A percentile compares a stretch with the other conserved stretches of the same genome.
phyloP scores from a whole-genome alignment of 78 protist genomes.

The Emiliania huxleyi region DNA sequence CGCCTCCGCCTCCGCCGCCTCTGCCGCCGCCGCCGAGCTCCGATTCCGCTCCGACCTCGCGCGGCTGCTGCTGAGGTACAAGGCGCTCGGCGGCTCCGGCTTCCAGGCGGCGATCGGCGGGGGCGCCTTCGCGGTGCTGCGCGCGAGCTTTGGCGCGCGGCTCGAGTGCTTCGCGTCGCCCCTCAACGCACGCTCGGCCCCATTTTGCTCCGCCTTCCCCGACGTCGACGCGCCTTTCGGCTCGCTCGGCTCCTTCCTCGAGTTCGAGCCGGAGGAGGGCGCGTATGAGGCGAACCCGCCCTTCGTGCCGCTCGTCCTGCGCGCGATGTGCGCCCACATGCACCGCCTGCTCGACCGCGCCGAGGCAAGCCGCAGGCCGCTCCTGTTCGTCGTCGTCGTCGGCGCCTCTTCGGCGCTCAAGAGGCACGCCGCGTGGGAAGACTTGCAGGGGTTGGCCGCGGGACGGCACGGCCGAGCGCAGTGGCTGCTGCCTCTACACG shows the following conservation, averaged over 20 bases:
- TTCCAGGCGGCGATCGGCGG: constrained; percentile 16
- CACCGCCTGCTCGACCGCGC: background rate
- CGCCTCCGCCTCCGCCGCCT: background rate
- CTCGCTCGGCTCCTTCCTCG: background rate
- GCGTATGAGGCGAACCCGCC: constrained; percentile 32
- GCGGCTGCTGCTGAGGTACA: background rate
- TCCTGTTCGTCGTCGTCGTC: background rate
- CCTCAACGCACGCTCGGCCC: background rate
- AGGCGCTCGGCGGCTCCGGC: constrained; percentile 1
- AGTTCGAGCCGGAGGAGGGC: background rate
- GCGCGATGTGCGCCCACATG: background rate
- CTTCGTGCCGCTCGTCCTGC: background rate
- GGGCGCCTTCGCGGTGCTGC: background rate
- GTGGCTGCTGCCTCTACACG: background rate
- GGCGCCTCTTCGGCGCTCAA: background rate
- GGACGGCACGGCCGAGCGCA: background rate
- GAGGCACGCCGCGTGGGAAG: background rate
- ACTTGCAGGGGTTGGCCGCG: background rate
- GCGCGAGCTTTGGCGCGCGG: background rate
- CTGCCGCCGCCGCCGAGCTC: background rate
- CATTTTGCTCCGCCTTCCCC: constrained; percentile 5
- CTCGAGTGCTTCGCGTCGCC: constrained; percentile 36
- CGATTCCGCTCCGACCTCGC: background rate
- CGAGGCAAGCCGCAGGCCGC: background rate
- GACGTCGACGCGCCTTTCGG: constrained; percentile 35